phyloP scores from a whole-genome alignment of 1,284 basidiomycete genomes.

The Thelephora terrestris region DNA sequence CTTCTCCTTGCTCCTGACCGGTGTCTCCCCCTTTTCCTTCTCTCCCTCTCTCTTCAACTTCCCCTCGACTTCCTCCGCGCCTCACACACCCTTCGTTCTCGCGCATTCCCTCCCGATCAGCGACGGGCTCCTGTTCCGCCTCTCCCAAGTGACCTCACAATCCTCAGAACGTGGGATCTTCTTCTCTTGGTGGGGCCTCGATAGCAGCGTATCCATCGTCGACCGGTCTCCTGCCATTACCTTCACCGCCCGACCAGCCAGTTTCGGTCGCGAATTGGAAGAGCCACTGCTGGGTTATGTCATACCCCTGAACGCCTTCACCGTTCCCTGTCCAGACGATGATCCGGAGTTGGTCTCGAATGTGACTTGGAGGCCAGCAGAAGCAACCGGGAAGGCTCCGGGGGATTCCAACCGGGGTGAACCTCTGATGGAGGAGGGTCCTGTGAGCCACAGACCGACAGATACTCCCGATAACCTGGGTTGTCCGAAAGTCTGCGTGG shows the following conservation, averaged over 20 bases:
- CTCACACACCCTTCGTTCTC: neutral
- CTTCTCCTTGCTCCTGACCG: too few species aligned
- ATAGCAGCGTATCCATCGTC: conserved; percentile 70
- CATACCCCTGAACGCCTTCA: conserved; percentile 67
- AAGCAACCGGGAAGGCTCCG: too few species aligned
- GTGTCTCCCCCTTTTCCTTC: too few species aligned
- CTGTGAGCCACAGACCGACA: conserved; percentile 13
- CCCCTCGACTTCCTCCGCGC: too few species aligned
- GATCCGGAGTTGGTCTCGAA: conserved; percentile 12
- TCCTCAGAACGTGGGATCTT: neutral
- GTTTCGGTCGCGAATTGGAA: conserved; percentile 64
- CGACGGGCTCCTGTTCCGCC: neutral
- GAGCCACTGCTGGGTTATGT: conserved; percentile 68
- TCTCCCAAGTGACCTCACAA: neutral
- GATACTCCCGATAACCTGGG: conserved; percentile 34
- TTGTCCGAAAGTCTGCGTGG: conserved; percentile 54
- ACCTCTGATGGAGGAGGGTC: conserved; percentile 1
- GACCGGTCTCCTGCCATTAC: conserved; percentile 57
- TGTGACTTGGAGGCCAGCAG: too few species aligned
- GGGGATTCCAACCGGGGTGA: neutral
- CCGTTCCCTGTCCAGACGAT: conserved; percentile 36
- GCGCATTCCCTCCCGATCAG: neutral
- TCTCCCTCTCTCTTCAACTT: too few species aligned
- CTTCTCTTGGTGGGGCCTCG: conserved; percentile 46
- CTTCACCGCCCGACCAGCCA: conserved; percentile 55